Evolutionary conservation across 495 filamentous ascomycete species (phyloP).

Genomic region (Aspergillus biplanus): DNA sequence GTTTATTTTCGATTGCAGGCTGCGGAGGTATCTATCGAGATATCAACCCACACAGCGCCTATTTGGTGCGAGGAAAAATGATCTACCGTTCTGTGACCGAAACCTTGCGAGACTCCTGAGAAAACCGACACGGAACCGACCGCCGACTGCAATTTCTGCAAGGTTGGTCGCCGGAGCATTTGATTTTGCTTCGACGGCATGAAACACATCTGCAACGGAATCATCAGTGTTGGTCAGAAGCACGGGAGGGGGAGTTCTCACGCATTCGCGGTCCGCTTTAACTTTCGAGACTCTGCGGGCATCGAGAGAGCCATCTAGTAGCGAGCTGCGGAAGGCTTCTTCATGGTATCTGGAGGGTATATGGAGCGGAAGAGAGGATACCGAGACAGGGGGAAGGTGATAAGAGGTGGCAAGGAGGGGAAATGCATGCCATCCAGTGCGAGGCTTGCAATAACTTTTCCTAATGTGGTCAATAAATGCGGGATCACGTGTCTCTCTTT

Average conservation of each 20-base stretch:
- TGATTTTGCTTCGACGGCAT: slow-evolving; percentile 44
- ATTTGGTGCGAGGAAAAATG: background rate
- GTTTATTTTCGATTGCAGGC: slow-evolving; percentile 10
- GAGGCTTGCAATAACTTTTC: background rate
- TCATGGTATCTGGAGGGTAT: background rate
- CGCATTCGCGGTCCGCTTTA: slow-evolving; percentile 24
- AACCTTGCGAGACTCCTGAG: slow-evolving; percentile 26
- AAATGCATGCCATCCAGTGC: background rate
- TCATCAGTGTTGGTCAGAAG: background rate
- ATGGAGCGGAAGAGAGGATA: background rate
- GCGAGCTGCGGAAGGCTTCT: background rate
- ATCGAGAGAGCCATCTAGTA: background rate
- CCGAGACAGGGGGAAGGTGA: background rate
- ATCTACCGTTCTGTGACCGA: slow-evolving; percentile 29
- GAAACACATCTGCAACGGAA: slow-evolving; percentile 30
- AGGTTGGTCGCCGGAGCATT: slow-evolving; percentile 38
- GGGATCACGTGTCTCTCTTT: background rate
- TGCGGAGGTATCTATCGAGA: slow-evolving; percentile 24
- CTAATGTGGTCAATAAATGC: background rate
- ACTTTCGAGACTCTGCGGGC: slow-evolving; percentile 15
- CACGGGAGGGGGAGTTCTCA: slow-evolving; percentile 6
- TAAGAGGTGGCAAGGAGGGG: background rate
- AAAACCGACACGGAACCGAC: slow-evolving; percentile 28
- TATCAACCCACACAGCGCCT: background rate
- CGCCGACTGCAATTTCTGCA: slow-evolving; percentile 35